Percentiles rank a stretch among this genome's conserved stretches.
These are phyloP conservation scores for Yarrowia sp. DNA, from an alignment of 805 yeast species.

Conservation along the genomic window DNA sequence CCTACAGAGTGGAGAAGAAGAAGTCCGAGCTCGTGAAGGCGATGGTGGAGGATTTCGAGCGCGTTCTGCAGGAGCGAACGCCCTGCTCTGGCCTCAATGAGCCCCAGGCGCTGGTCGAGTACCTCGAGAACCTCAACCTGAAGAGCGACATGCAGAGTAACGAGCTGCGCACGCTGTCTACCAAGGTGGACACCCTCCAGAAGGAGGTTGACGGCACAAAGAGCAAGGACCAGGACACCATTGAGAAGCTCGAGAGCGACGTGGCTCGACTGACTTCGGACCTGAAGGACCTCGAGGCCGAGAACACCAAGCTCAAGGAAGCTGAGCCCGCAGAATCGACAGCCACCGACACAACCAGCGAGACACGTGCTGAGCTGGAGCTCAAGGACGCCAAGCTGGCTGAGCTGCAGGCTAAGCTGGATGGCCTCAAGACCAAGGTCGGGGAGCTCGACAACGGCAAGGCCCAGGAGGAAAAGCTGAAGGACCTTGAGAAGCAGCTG, in stretches of 20 bases:
- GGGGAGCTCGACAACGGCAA: conserved; percentile 20
- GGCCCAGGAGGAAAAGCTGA: conserved; percentile 7
- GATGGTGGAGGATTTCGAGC: conserved; percentile 51
- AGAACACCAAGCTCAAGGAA: conserved; percentile 17
- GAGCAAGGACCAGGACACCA: conserved; percentile 28
- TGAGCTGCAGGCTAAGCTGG: conserved; percentile 1
- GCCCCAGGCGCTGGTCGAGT: conserved; percentile 65
- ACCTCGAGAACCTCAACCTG: conserved; percentile 58
- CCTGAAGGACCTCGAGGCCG: conserved; percentile 29
- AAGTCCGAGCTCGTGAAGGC: conserved; percentile 56
- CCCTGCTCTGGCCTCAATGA: conserved; percentile 77
- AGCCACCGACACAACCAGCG: neutral
- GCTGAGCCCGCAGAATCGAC: neutral
- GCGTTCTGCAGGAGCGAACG: conserved; percentile 69
- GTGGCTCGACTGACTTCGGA: conserved; percentile 28
- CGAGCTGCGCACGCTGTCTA: conserved; percentile 56
- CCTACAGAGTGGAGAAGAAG: conserved; percentile 77
- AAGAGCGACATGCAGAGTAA: conserved; percentile 60
- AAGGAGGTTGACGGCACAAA: conserved; percentile 22
- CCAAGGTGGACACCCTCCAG: conserved; percentile 29
- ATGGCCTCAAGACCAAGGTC: conserved; percentile 18
- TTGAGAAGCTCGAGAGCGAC: conserved; percentile 31
- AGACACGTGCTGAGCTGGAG: conserved; percentile 11
- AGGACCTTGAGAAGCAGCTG: conserved; percentile 9
- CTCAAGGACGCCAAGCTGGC: conserved; percentile 5